Evolutionary conservation across 2,329 filamentous ascomycete genomes (phyloP), one percentile per base, ranked within the genome.

Genomic region (Fusarium dimerum): DNA sequence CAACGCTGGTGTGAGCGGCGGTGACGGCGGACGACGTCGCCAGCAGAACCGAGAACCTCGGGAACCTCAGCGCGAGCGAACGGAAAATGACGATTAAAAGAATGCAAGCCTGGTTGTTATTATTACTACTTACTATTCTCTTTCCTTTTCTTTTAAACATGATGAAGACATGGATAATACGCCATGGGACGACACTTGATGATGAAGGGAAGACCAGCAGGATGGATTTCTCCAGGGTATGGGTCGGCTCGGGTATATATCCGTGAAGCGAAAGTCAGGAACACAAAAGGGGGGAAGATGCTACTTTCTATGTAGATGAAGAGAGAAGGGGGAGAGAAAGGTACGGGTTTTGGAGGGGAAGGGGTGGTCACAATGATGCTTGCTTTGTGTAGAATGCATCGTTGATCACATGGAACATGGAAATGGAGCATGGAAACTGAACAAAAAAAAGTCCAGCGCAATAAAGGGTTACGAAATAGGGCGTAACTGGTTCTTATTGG

Each of bases 81-180:
- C 77, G 58, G 79, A 84, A 57, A 79, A 83, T 65, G 80, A 83
- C 61, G 81, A 84, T 63, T 83, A 76, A 72, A 26, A 71, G 34
- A 52, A 29, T 44, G 51, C 47, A 51, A 54, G 58, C 29, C 40
- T 48, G 45, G 51, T 51, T 26, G 43, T 47, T 45, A 54, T 48
- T 55, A 42, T 47, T 16, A 55, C 61, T 26, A 26, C 20, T 26
- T 26, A 26, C 20, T 26, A 26, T 26, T 26, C 20, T 26, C 20
- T 26, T 26, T 26, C 20, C 20, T 26, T 26, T 26, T 26, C 20
- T 26, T 26, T 26, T 26, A 26, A 26, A 26, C 20, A 26, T 26
- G 30, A 15, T 36, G 48, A 62, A 54, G 41, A 52, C 46, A 48
- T 47, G 49, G 50, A 52, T 43, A 53, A 43, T 17, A 50, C 51